A percentile compares a stretch with the other conserved stretches of the same genome.
Conservation (phyloP, 1,284 basidiomycete genomes). For the Pascua sp. region DNA sequence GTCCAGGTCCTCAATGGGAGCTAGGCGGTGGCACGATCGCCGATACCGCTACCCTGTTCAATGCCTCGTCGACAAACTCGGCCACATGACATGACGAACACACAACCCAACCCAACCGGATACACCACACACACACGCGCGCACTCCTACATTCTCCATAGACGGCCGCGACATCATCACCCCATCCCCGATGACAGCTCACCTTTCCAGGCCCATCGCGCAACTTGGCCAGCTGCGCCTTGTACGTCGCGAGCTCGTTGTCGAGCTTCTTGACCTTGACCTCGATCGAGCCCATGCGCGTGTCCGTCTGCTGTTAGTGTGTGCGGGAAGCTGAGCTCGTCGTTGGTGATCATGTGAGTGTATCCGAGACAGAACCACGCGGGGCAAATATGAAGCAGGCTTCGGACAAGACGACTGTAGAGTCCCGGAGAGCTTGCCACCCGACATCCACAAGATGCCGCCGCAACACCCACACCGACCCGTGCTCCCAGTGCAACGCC, state of each 20-base stretch:
- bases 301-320: conserved; percentile 66
- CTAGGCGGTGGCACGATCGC: no score
- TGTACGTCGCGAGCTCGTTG: conserved; percentile 85
- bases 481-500: no score
- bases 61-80: not conserved
- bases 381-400: no score
- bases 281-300: conserved; percentile 82
- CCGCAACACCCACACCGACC: no score
- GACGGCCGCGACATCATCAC: no score
- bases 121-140: not conserved
- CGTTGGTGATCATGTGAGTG: no score
- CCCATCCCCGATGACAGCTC: not conserved
- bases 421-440: no score
- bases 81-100: not conserved
- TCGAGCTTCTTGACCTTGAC: conserved; percentile 97
- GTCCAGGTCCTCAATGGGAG: no score
- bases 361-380: no score
- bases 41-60: not conserved
- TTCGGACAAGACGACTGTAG: not conserved
- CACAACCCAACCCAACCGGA: not conserved
- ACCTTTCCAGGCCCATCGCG: conserved; percentile 95
- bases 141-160: not conserved
- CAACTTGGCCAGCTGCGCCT: conserved; percentile 94
- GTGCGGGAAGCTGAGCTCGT: no score
- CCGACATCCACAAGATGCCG: no score